Conservation (phyloP, 305 asterid species). For the Fraxinus sp. region DNA sequence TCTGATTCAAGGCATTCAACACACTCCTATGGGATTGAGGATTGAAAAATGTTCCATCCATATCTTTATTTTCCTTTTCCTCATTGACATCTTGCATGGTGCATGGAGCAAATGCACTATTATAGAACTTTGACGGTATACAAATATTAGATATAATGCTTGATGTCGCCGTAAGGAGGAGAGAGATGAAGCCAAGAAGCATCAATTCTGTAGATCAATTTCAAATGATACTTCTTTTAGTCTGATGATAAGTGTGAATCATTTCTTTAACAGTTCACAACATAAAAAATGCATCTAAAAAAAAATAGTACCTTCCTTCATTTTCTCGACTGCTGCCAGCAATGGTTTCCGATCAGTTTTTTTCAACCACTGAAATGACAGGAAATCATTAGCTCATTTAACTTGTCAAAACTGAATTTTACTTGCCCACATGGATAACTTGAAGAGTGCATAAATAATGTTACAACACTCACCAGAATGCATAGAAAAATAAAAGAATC, state of each 20-base stretch:
- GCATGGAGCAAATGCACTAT: conserved; percentile 78
- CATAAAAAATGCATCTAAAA: background rate
- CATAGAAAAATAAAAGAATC: background rate
- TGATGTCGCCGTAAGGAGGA: conserved; percentile 52
- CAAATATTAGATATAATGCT: conserved; percentile 53
- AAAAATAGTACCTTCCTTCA: conserved; percentile 52
- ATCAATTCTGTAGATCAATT: conserved; percentile 43
- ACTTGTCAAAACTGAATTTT: background rate
- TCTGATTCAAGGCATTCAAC: conserved; percentile 57
- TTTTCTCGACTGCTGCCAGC: conserved; percentile 38
- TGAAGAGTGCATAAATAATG: background rate
- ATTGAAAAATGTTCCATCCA: conserved; percentile 38
- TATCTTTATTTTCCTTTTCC: conserved; percentile 42
- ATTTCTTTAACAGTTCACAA: background rate
- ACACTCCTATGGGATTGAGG: conserved; percentile 55
- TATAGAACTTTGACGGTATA: conserved; percentile 45
- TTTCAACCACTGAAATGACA: conserved; percentile 68
- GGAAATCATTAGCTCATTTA: conserved; percentile 21
- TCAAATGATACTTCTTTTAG: background rate
- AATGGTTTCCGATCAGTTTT: conserved; percentile 38
- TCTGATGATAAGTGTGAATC: background rate
- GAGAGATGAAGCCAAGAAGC: conserved; percentile 63
- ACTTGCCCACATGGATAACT: background rate
- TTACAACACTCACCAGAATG: background rate
- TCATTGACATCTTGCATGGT: conserved; percentile 56